Percentiles rank a stretch among this genome's conserved stretches.
Evolutionary conservation across 2,329 filamentous ascomycete genomes (phyloP).

Genomic region (Neoarthrinium moseri): DNA sequence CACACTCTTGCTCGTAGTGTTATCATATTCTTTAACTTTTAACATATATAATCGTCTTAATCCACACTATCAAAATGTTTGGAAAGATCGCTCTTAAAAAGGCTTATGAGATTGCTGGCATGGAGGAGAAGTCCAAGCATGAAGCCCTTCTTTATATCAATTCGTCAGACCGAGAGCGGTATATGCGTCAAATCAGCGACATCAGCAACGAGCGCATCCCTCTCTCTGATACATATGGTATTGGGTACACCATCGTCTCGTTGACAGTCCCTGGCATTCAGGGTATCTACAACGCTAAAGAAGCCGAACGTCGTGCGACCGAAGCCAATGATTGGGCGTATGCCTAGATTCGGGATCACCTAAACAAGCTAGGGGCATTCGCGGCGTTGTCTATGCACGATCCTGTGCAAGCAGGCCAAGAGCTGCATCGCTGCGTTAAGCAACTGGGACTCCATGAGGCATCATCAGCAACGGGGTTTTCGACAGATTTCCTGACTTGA

Average conservation of each 20-base stretch:
- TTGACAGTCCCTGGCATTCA: slow-evolving; percentile 48
- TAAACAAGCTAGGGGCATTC: slow-evolving; percentile 43
- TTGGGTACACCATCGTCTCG: slow-evolving; percentile 47
- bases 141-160: no score
- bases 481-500: slow-evolving; percentile 42
- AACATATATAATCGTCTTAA: no score
- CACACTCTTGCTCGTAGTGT: no score
- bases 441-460: slow-evolving; percentile 60
- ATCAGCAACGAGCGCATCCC: no score
- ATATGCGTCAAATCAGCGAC: no score
- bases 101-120: no score
- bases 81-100: no score
- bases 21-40: no score
- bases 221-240: no score
- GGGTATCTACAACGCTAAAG: slow-evolving; percentile 38
- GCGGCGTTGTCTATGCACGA: slow-evolving; percentile 52
- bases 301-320: slow-evolving; percentile 38
- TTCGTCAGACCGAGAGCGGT: no score
- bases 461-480: slow-evolving; percentile 59
- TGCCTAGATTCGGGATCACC: slow-evolving; percentile 31
- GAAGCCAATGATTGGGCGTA: slow-evolving; percentile 42
- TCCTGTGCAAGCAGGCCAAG: slow-evolving; percentile 45
- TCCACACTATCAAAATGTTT: no score
- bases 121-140: no score
- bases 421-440: slow-evolving; percentile 53